Base-by-base conservation (phyloP, 2,329 filamentous ascomycete species). In the Cytospora paraplurivora region DNA sequence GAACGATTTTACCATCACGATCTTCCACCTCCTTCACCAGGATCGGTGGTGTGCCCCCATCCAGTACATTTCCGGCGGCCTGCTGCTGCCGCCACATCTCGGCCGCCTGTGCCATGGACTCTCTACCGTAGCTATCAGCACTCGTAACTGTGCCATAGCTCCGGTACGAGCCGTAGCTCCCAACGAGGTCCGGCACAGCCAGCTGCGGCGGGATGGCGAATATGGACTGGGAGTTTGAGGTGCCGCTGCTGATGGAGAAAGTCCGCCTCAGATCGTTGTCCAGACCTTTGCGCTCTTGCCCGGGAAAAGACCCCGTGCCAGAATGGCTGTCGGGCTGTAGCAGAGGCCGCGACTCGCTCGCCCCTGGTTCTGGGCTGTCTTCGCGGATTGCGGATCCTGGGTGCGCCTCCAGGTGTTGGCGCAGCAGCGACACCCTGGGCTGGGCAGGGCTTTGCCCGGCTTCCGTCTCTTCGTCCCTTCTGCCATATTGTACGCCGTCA, bases 21-120 rank as follows among this genome's bases (percentile, higher is more conserved):
- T 95, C 91, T 73, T 96, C 91, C 13, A 97, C 85, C 75, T 93
- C 90, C 77, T 93, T 94, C 59, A 97, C 88, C n/a, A 97, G 78
- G 62, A 97, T 83, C 1, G 92, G 91, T 68, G 91, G 87, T 37
- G 84, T 81, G 70, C 89, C 88, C 34, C 83, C 83, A 67, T 86
- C 84, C 0, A 79, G 76, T 21, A 78, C 69, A 51, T 77, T 78
- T n/a, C 75, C 76, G 13, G 75, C 77, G 6, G 75, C 74, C 62
- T 85, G 80, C 68, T 86, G 82, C 68, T 83, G 78, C 60, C 76
- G 77, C 82, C 81, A 83, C 63, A 84, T 67, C n/a, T 81, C 77
- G 1, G 77, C 81, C 7, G 81, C 81, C 64, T 84, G 77, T 3
- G 75, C 74, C 76, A 86, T 83, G 4, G 84, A 84, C 19, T 76